Base-by-base conservation (phyloP, 1,139 yeast genomes). In the Debaryomyces fabryi region DNA sequence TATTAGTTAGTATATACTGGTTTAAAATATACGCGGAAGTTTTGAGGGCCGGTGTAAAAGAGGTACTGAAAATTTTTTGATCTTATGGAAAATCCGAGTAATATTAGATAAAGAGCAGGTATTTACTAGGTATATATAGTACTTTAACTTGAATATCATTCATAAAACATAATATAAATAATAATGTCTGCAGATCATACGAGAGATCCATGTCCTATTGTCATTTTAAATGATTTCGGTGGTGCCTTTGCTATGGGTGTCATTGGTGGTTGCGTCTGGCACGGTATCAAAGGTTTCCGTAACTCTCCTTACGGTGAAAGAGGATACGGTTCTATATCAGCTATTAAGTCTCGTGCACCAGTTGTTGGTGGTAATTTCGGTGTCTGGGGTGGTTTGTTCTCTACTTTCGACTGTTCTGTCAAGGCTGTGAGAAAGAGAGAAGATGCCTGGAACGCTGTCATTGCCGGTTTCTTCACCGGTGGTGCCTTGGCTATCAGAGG, bases 221-320 rank as follows among this genome's bases (percentile, higher is more conserved):
- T 93, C 55, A 91, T 93, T 59, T 76, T 93, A 57, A 92, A 86
- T 71, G 99, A 93, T 78, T 93, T 93, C 63, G 99, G 99, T 63
- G 98, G 98, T 67, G 98, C 99, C 50, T 93, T 91, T 64, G 85
- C 98, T 63, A 92, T 93, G 98, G 99, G 99, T 72, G 86, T 84
- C 59, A 88, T 93, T 64, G 98, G 99, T 74, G 99, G 99, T 57
- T 85, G 95, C 61, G 86, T 95, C 56, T 93, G 99, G 99, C 99
- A 93, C 76, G 97, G 98, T 65, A 88, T 93, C 65, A 93, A 95
- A 69, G 99, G 99, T 43, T 93, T 93, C 81, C 83, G 99, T 70
- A 95, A 95, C 79, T 90, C 97, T 12, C 99, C 99, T 49, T 79
- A 85, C 55, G 99, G 99, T 52, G 99, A 93, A 72, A 85, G 98